Conservation (phyloP, 2,329 filamentous ascomycete genomes). For the Colletotrichum aenigma region DNA sequence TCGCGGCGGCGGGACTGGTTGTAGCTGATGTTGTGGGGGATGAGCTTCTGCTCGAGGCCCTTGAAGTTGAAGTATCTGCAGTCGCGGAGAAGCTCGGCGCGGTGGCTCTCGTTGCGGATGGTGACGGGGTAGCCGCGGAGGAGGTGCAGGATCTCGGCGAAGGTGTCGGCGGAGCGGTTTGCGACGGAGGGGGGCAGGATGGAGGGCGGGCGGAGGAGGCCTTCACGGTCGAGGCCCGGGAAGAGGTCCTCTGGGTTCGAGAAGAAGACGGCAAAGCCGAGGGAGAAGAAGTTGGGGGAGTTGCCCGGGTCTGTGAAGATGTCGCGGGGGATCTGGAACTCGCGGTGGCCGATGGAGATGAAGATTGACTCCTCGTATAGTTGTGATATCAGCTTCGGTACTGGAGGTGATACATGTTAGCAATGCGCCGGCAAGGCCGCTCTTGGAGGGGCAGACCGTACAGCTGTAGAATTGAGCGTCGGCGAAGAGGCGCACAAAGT, state of each 20-base stretch:
- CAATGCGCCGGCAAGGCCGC: not conserved
- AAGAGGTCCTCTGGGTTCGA: constrained; percentile 80
- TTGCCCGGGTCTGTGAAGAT: constrained; percentile 86
- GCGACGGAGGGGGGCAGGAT: constrained; percentile 84
- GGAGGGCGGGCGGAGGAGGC: constrained; percentile 83
- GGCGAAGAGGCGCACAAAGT: constrained; percentile 91
- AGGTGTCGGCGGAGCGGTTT: constrained; percentile 81
- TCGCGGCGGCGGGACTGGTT: constrained; percentile 71
- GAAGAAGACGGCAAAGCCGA: constrained; percentile 90
- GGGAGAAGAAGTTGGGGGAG: constrained; percentile 93
- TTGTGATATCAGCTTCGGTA: constrained; percentile 88
- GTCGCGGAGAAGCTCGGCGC: constrained; percentile 78
- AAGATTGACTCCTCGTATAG: constrained; percentile 92
- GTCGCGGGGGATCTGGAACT: constrained; percentile 90
- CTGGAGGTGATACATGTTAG: constrained; percentile 44
- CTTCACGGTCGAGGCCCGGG: constrained; percentile 79
- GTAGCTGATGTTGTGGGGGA: constrained; percentile 76
- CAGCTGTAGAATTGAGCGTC: constrained; percentile 94
- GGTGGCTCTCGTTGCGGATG: constrained; percentile 77
- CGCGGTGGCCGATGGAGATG: constrained; percentile 83
- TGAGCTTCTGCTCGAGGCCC: constrained; percentile 85
- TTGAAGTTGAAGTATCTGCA: constrained; percentile 94
- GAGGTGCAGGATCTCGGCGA: constrained; percentile 80
- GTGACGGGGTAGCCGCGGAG: constrained; percentile 83
- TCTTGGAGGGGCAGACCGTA: constrained; percentile 43